Evolutionary conservation across 345 rosid genomes (phyloP).

Genomic region (Murraya paniculata): DNA sequence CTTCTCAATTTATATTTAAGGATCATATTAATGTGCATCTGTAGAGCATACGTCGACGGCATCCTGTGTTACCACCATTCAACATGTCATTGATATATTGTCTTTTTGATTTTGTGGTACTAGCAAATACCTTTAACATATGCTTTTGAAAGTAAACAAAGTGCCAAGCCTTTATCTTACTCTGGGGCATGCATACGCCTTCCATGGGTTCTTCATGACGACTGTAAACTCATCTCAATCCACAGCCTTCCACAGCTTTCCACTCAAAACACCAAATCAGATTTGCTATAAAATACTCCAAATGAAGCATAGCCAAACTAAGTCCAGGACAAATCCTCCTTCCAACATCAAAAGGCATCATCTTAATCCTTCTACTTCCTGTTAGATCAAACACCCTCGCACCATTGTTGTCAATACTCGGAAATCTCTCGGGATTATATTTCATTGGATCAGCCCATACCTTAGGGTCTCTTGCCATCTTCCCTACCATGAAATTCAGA

Average conservation of each 20-base stretch:
- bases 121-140: background rate
- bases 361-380: constrained; percentile 1
- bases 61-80: background rate
- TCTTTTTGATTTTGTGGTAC: background rate
- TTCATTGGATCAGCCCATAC: constrained; percentile 18
- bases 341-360: constrained; percentile 17
- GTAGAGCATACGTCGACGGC: background rate
- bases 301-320: background rate
- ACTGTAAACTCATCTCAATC: background rate
- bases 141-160: background rate
- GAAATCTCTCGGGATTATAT: constrained; percentile 19
- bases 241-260: constrained; percentile 6
- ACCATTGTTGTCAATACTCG: background rate
- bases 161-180: background rate
- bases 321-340: constrained; percentile 20
- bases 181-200: background rate
- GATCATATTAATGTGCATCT: background rate
- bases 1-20: background rate
- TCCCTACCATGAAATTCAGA: constrained; percentile 15
- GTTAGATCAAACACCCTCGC: constrained; percentile 13
- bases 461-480: constrained; percentile 9
- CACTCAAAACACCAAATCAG: background rate
- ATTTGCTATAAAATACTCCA: constrained; percentile 14
- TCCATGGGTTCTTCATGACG: background rate
- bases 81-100: no score